These are phyloP conservation scores for Setaria italica DNA, from an alignment of 202 grass and related monocot genomes.

Conservation along the genomic window DNA sequence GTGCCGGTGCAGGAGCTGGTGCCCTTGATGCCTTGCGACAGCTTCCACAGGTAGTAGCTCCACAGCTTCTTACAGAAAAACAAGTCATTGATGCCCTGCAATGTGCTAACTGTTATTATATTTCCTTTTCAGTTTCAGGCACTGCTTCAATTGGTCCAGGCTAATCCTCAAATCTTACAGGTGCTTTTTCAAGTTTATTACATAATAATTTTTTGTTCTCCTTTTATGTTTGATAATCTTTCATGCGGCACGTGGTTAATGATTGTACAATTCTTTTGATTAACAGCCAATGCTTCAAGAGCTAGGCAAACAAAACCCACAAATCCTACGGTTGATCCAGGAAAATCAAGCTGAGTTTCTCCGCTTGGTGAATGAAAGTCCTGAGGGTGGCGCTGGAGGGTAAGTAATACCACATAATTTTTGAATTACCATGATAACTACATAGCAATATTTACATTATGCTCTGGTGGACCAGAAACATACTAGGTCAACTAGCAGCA, in stretches of 20 bases:
- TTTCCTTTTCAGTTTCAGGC: conserved; percentile 81
- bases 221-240: background rate
- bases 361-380: conserved; percentile 80
- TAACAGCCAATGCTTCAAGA: conserved; percentile 98
- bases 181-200: conserved; percentile 46
- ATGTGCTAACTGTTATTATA: conserved; percentile 27
- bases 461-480: conserved; percentile 60
- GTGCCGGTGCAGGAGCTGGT: conserved; percentile 53
- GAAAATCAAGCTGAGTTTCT: conserved; percentile 96
- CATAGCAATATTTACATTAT: conserved; percentile 29
- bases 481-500: conserved; percentile 75
- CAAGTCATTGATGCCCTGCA: conserved; percentile 1
- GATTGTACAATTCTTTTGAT: conserved; percentile 28
- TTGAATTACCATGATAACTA: background rate
- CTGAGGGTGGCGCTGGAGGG: conserved; percentile 63
- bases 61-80: conserved; percentile 5
- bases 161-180: conserved; percentile 99
- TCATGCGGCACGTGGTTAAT: background rate
- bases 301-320: conserved; percentile 95
- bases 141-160: conserved; percentile 83
- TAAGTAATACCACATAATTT: conserved; percentile 38
- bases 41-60: conserved; percentile 75
- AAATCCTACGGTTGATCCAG: conserved; percentile 88
- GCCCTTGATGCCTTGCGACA: conserved; percentile 81
- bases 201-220: conserved; percentile 2